Base-by-base conservation (phyloP, 1,284 basidiomycete species). In the Marasmius tenuissimus region DNA sequence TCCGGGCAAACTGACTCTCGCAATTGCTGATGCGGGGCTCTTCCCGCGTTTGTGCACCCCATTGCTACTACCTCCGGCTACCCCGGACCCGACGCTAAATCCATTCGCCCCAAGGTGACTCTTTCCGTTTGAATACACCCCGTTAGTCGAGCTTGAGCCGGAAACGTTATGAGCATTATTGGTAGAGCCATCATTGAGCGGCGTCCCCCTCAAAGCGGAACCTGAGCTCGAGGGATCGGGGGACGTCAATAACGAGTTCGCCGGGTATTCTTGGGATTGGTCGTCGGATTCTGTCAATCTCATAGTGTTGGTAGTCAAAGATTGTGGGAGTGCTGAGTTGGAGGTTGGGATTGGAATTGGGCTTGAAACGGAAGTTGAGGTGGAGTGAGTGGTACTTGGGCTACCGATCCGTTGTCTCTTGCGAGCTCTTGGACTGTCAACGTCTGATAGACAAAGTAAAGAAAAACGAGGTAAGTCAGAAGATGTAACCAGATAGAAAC, bases 331-430 rank as follows among this genome's bases (percentile, higher is more conserved):
- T 18, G 20, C 9, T 47, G 16, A 47, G 16, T 34, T 33, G 39
- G 22, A 47, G 50, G 37, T 14, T 54, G 48, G 49, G 47, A 51
- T 34, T 59, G 52, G 10, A 45, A 64, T 70, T 68, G 66, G 67
- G 65, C 45, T 64, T 61, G 71, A 62, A 66, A 52, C 10, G 40
- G 14, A 51, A 10, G 42, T 35, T 16, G 48, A 49, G 40, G 57
- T 34, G 39, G 49, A 7, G 27, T 22, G 55, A 38, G 63, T 45
- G 42, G 33, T 52, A 18, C 48, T 49, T 37, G 66, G 67, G 68
- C 69, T 80, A 69, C 81, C 80, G 72, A 85, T 77, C 75, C 89
- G 84, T 78, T 86, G 87, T 81, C 88, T 82, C 81, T 91, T 91
- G 74, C 82, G 80, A 65, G 84, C 84, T 71, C 88, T 80, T 57